phyloP scores from a whole-genome alignment of 2,329 filamentous ascomycete species.

The Penicillium sp. region DNA sequence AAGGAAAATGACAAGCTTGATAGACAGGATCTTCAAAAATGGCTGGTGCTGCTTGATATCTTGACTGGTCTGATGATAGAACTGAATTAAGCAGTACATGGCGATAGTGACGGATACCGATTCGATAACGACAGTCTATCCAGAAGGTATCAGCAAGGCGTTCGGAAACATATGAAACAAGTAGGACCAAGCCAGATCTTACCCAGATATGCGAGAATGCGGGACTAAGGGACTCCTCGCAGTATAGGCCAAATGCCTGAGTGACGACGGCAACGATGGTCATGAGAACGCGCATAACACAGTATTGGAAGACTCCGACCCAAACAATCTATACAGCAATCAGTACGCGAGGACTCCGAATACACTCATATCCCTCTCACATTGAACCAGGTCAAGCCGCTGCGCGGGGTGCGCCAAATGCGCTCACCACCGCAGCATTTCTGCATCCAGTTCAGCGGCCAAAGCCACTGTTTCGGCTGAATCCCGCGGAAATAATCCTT shows the following conservation, averaged over 20 bases:
- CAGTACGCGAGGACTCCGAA: not conserved
- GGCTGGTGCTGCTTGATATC: constrained; percentile 70
- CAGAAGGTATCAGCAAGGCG: not conserved
- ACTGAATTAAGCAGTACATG: constrained; percentile 87
- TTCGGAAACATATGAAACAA: not conserved
- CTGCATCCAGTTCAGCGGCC: constrained; percentile 69
- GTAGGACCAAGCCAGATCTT: constrained; percentile 4
- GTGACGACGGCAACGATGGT: constrained; percentile 75
- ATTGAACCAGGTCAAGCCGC: constrained; percentile 78
- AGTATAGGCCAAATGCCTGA: constrained; percentile 70
- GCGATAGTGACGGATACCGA: constrained; percentile 73
- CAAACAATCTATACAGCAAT: constrained; percentile 54
- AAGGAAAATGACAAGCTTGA: constrained; percentile 89
- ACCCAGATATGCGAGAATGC: constrained; percentile 86
- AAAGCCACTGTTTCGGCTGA: constrained; percentile 69
- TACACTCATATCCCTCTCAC: constrained; percentile 12
- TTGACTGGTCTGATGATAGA: constrained; percentile 74
- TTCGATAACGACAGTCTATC: constrained; percentile 67
- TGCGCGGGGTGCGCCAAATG: constrained; percentile 69
- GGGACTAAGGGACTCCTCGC: constrained; percentile 74
- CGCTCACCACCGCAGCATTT: constrained; percentile 68
- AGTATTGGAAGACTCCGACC: constrained; percentile 83
- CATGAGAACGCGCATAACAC: constrained; percentile 76
- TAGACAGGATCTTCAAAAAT: constrained; percentile 78
- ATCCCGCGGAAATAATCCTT: constrained; percentile 76